Conservation (phyloP, 2,329 filamentous ascomycete genomes). For the Pseudogymnoascus sp. region DNA sequence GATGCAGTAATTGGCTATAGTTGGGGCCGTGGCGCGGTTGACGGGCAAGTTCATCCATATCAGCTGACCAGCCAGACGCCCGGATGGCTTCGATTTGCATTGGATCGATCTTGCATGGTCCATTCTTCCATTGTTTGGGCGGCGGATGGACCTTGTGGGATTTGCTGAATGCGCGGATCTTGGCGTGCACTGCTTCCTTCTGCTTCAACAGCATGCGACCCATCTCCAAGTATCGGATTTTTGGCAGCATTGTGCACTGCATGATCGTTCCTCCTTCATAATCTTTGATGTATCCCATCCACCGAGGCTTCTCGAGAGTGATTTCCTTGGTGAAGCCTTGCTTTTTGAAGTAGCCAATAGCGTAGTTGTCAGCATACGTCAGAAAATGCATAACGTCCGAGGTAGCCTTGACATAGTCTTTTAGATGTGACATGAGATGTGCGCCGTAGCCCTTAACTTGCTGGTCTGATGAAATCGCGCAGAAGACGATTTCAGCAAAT, state of each 20-base stretch:
- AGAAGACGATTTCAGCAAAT: conserved; percentile 98
- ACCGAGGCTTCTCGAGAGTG: conserved; percentile 77
- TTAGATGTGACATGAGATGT: conserved; percentile 95
- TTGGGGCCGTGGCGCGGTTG: conserved; percentile 94
- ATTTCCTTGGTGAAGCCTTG: conserved; percentile 99
- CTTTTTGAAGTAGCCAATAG: conserved; percentile 98
- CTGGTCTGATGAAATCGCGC: conserved; percentile 93
- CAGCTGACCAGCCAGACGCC: conserved; percentile 87
- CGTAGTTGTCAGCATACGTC: conserved; percentile 97
- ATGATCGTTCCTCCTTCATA: conserved; percentile 99
- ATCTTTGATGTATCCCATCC: conserved; percentile 99
- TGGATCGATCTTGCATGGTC: conserved; percentile 68
- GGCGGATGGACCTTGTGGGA: conserved; percentile 82
- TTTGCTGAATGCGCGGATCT: conserved; percentile 85
- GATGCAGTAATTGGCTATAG: conserved; percentile 85
- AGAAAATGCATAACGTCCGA: conserved; percentile 97
- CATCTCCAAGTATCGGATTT: conserved; percentile 86
- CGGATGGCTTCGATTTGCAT: conserved; percentile 82
- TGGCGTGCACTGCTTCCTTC: conserved; percentile 89
- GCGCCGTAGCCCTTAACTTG: conserved; percentile 98
- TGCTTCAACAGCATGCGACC: conserved; percentile 95
- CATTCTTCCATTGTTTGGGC: conserved; percentile 78
- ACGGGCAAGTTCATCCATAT: conserved; percentile 94
- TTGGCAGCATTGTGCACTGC: conserved; percentile 97
- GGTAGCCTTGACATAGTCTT: conserved; percentile 96